Base-by-base conservation (phyloP, 2,329 filamentous ascomycete genomes). In the Pyricularia sp. region DNA sequence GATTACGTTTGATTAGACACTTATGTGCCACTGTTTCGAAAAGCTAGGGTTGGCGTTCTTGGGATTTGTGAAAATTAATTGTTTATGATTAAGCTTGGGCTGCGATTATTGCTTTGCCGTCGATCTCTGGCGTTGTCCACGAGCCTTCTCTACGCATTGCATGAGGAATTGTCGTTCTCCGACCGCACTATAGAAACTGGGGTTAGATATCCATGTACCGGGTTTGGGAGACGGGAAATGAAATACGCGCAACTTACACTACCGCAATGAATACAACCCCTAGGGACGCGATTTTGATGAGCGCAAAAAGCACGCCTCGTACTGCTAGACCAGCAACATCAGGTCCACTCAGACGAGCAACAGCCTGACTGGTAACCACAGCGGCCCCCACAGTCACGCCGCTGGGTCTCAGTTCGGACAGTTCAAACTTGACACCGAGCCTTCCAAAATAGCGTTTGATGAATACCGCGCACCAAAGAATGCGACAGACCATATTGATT, bases 401-500 rank as follows among this genome's bases (percentile, higher is more conserved):
- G 22, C 73, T 74, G 1, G 84, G 82, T 63, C 80, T 63, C 24
- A 85, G 69, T 6, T 73, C 74, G 6, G 70, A 63, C 53, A 82
- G 67, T 53, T 72, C 70, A 31, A 87, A 77, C 4, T 69, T 68
- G 8, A 74, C 74, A 2, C 76, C 78, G 59, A 82, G 76, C 19
- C 72, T 72, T 5, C 65, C 70, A 66, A 96, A 87, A 73, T 87
- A 96, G 0, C 73, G 69, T 40, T 74, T 77, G 65, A 97, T 89
- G 72, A 96, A 99, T 60, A 73, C 72, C 22, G 78, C 76, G 71
- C 92, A 94, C 90, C 92, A 99, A 8, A 84, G 67, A 65, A 96
- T 96, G 67, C 94, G 85, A 70, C 93, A 85, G 0, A 78, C 76
- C 93, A 99, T 96, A 73, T 97, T 97, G 70, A 96, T 84, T 60